These are phyloP conservation scores for Tilletia indica DNA, from an alignment of 1,284 basidiomycete species.

Conservation along the genomic window DNA sequence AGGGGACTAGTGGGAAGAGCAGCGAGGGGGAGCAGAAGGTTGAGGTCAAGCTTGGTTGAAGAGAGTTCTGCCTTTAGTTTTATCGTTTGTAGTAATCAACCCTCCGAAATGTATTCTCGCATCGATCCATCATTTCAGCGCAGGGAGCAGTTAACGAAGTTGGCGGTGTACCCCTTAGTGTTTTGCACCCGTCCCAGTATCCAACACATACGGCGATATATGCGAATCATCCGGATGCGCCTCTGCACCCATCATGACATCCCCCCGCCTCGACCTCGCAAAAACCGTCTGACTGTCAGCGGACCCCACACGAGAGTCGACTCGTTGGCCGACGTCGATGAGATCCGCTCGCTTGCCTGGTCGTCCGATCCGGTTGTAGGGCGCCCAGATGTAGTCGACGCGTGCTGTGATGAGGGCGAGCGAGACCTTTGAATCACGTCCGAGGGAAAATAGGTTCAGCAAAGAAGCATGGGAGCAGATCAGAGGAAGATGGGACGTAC, in stretches of 20 bases:
- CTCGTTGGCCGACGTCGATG: not conserved
- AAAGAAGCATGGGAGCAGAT: no score
- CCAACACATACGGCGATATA: slow-evolving; percentile 4
- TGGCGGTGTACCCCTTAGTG: no score
- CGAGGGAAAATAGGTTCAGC: no score
- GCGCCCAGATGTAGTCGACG: not conserved
- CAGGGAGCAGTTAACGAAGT: no score
- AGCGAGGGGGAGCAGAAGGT: not conserved
- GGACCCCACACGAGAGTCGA: not conserved
- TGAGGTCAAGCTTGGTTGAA: not conserved
- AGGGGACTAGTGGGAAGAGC: not conserved
- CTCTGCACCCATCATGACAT: not conserved
- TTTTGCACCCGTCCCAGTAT: not conserved
- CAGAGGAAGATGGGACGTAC: not conserved
- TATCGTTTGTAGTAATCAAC: no score
- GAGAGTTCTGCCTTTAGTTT: no score
- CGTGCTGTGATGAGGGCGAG: slow-evolving; percentile 3
- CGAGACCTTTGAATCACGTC: no score
- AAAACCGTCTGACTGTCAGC: not conserved
- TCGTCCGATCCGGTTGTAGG: not conserved
- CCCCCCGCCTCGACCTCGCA: not conserved
- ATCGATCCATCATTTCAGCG: no score
- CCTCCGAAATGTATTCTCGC: no score
- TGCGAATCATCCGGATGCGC: slow-evolving; percentile 4
- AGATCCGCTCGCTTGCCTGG: slow-evolving; percentile 4